These are phyloP conservation scores for Puya raimondii DNA, from an alignment of 176 grass and related monocot genomes.

Conservation along the genomic window DNA sequence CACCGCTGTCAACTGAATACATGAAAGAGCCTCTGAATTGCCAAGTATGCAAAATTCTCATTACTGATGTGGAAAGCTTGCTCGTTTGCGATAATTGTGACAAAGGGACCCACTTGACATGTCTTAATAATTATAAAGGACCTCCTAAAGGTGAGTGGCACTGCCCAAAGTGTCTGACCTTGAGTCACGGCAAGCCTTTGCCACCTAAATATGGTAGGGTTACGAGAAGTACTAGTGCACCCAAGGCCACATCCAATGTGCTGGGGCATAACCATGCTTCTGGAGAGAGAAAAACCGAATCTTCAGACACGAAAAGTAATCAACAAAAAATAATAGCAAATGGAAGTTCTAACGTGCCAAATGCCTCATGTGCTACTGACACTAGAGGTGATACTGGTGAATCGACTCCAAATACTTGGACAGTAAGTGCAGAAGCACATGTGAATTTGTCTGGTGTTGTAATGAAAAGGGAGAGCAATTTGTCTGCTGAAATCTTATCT, in stretches of 20 bases:
- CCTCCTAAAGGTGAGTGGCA: conserved; percentile 91
- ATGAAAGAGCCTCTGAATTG: conserved; percentile 66
- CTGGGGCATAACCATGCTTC: conserved; percentile 21
- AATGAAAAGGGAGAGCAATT: conserved; percentile 17
- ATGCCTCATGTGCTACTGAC: conserved; percentile 18
- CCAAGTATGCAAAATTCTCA: conserved; percentile 71
- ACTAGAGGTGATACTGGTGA: conserved; percentile 22
- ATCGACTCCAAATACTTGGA: conserved; percentile 21
- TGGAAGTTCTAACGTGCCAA: conserved; percentile 38
- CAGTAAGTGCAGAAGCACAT: conserved; percentile 27
- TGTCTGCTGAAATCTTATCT: conserved; percentile 18
- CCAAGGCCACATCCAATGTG: conserved; percentile 41
- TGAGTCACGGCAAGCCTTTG: conserved; percentile 81
- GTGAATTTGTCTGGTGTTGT: conserved; percentile 1
- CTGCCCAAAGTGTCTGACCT: conserved; percentile 59
- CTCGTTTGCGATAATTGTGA: conserved; percentile 98
- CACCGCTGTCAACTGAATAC: conserved; percentile 82
- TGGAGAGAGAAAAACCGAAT: conserved; percentile 27
- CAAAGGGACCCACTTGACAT: conserved; percentile 88
- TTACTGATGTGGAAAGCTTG: conserved; percentile 68
- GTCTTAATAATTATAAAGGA: conserved; percentile 77
- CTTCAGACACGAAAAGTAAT: conserved; percentile 31
- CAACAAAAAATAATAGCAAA: conserved; percentile 43
- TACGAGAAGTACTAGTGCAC: conserved; percentile 53
- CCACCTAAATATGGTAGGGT: conserved; percentile 99